Conservation (phyloP, 441 rosid genomes). For the Pelargonium myrrhifolium region DNA sequence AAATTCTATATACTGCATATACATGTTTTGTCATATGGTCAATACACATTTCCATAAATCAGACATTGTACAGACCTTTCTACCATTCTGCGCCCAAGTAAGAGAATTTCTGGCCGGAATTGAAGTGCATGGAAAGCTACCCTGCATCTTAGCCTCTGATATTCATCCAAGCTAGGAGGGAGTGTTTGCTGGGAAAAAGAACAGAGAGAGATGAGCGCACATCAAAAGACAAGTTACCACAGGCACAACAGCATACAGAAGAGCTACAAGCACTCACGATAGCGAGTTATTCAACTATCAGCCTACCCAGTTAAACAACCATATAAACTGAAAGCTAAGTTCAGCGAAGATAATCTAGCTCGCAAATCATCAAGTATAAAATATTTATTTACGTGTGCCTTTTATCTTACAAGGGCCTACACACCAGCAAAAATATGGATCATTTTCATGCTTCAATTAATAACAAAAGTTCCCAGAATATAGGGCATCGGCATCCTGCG, state of each 20-base stretch:
- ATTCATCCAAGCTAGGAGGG: constrained; percentile 16
- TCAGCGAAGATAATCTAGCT: too few species aligned
- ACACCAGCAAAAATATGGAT: too few species aligned
- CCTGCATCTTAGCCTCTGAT: constrained; percentile 22
- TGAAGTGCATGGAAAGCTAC: constrained; percentile 22
- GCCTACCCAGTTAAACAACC: background rate
- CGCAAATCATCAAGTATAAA: too few species aligned
- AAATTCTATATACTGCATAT: background rate
- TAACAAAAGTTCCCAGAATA: too few species aligned
- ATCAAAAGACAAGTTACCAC: background rate
- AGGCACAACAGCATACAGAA: background rate
- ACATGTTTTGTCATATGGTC: background rate
- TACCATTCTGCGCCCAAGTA: constrained; percentile 15
- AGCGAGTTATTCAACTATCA: background rate
- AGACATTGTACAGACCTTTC: constrained; percentile 8
- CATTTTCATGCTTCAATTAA: too few species aligned
- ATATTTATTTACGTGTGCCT: too few species aligned
- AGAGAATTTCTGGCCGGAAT: constrained; percentile 17
- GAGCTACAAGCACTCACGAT: background rate
- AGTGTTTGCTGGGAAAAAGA: constrained; percentile 17
- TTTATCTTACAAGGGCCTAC: too few species aligned
- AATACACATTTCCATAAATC: background rate
- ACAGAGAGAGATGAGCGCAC: background rate
- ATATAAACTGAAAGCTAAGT: background rate
- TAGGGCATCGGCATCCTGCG: too few species aligned